These are phyloP conservation scores for Ophiostoma fasciatum DNA, from an alignment of 2,329 filamentous ascomycete genomes.

Conservation along the genomic window DNA sequence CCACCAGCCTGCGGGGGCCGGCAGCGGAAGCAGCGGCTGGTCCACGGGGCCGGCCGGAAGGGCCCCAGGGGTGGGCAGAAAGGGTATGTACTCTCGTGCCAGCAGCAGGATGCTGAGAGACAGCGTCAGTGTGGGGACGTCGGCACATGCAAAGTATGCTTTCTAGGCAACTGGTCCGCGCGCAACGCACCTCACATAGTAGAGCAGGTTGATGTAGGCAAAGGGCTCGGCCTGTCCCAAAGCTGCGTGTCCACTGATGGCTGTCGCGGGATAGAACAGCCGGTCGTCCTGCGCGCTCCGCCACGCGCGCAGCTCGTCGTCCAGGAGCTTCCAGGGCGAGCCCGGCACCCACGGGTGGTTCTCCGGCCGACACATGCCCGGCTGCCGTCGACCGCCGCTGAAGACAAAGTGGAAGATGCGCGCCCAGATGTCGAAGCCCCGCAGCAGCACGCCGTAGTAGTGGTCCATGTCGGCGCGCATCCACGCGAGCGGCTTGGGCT, in stretches of 20 bases:
- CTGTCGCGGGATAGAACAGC: slow-evolving; percentile 22
- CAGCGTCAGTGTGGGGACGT: too few species aligned
- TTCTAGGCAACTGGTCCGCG: too few species aligned
- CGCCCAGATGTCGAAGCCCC: slow-evolving; percentile 29
- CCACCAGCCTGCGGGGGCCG: slow-evolving; percentile 16
- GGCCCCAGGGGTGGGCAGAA: slow-evolving; percentile 22
- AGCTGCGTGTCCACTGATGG: slow-evolving; percentile 24
- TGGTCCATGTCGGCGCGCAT: slow-evolving; percentile 11
- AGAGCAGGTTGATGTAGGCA: slow-evolving; percentile 27
- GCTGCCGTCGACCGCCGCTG: slow-evolving; percentile 25
- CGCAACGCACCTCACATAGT: slow-evolving; percentile 28
- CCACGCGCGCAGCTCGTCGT: slow-evolving; percentile 20
- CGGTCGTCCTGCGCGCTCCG: slow-evolving; percentile 20
- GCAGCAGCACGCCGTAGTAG: slow-evolving; percentile 18
- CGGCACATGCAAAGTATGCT: too few species aligned
- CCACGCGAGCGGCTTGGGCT: neutral
- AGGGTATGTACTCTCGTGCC: slow-evolving; percentile 28
- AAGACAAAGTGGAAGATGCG: slow-evolving; percentile 26
- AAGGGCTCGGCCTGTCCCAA: slow-evolving; percentile 26
- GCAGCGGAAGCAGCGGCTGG: neutral
- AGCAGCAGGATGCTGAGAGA: slow-evolving; percentile 24
- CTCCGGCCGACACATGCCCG: slow-evolving; percentile 22
- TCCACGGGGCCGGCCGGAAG: slow-evolving; percentile 16
- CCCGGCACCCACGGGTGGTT: slow-evolving; percentile 25
- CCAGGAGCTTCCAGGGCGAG: slow-evolving; percentile 20